Evolutionary conservation across 495 filamentous ascomycete genomes (phyloP).

Genomic region (Tetracladium setigerum): DNA sequence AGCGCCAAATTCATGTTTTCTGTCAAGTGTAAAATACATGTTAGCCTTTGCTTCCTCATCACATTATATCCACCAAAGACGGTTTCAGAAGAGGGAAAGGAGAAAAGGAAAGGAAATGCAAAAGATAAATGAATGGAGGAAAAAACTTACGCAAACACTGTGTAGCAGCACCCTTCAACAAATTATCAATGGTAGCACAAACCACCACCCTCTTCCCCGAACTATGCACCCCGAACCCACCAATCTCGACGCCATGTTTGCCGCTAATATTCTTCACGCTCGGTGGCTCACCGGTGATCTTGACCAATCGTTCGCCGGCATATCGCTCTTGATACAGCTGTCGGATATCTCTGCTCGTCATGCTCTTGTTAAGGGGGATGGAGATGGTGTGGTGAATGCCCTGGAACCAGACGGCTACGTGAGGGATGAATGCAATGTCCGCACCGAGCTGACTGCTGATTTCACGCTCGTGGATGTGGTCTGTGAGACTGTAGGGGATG

Average conservation of each 20-base stretch:
- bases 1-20: conserved; percentile 97
- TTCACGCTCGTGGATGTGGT: conserved; percentile 94
- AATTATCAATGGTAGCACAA: conserved; percentile 95
- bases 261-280: conserved; percentile 82
- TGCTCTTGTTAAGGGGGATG: conserved; percentile 74
- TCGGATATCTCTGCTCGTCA: conserved; percentile 86
- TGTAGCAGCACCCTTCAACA: conserved; percentile 93
- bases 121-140: too few species aligned
- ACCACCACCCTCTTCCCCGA: conserved; percentile 86
- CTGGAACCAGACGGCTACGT: conserved; percentile 96
- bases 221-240: conserved; percentile 87
- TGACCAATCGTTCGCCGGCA: conserved; percentile 89
- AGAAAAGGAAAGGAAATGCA: background rate
- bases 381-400: conserved; percentile 90
- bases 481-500: conserved; percentile 87
- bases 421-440: conserved; percentile 81
- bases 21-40: conserved; percentile 25
- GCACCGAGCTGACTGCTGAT: conserved; percentile 72
- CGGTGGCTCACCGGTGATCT: conserved; percentile 82
- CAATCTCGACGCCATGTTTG: conserved; percentile 90
- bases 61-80: background rate
- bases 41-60: background rate
- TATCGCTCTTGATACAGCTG: conserved; percentile 95
- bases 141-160: conserved; percentile 78
- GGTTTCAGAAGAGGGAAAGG: background rate